Evolutionary conservation across 768 basidiomycete species (phyloP).

Genomic region (Cyclocybe aegerita): DNA sequence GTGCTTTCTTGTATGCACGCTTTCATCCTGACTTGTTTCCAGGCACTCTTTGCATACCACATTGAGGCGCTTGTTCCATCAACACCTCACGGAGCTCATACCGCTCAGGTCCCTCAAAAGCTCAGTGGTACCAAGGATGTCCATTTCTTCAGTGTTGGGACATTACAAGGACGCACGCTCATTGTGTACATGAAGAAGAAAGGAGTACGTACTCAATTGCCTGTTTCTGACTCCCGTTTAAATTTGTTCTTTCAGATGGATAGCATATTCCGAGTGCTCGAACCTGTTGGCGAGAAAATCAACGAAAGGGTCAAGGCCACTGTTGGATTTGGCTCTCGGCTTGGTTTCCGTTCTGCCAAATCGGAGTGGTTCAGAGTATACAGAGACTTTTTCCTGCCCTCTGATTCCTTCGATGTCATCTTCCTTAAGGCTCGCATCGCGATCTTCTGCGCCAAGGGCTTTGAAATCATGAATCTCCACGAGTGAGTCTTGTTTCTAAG

Average conservation of each 20-base stretch:
- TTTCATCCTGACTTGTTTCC: neutral
- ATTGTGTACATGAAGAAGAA: conserved; percentile 97
- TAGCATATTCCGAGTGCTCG: conserved; percentile 95
- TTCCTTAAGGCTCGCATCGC: conserved; percentile 94
- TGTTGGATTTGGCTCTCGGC: conserved; percentile 67
- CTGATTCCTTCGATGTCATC: conserved; percentile 86
- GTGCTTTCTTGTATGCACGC: neutral
- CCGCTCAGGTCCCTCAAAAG: conserved; percentile 83
- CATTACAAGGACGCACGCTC: conserved; percentile 81
- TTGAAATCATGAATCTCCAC: conserved; percentile 95
- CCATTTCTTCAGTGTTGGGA: conserved; percentile 94
- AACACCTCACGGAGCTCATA: conserved; percentile 63
- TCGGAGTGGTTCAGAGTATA: conserved; percentile 96
- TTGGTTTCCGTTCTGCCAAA: conserved; percentile 75
- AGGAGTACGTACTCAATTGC: conserved; percentile 42
- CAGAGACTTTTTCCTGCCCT: conserved; percentile 91
- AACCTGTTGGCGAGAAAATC: conserved; percentile 91
- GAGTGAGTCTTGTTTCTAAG: conserved; percentile 56
- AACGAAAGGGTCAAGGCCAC: conserved; percentile 74
- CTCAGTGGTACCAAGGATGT: conserved; percentile 90
- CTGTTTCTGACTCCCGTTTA: neutral
- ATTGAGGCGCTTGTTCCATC: conserved; percentile 96
- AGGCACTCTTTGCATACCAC: conserved; percentile 91
- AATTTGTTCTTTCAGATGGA: conserved; percentile 49
- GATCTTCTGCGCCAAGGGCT: conserved; percentile 90